A percentile compares a stretch with the other conserved stretches of the same genome.
Conservation (phyloP, 768 basidiomycete genomes). For the Suillus fuscotomentosus region DNA sequence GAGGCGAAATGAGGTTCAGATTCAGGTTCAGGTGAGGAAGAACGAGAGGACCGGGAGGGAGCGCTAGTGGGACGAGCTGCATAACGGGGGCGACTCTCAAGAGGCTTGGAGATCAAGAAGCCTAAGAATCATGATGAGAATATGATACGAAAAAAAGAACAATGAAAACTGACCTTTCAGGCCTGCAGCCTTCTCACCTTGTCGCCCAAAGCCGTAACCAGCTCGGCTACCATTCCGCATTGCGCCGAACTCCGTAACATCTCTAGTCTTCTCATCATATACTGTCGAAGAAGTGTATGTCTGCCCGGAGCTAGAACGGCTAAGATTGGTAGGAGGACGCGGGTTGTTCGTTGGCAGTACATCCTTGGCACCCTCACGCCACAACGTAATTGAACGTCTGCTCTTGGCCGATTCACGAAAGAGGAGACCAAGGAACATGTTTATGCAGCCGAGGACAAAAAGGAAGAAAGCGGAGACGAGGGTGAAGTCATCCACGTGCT, state of each 20-base stretch:
- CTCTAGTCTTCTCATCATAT: constrained; percentile 28
- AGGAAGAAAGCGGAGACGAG: constrained; percentile 91
- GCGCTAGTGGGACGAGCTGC: constrained; percentile 36
- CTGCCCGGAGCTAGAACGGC: constrained; percentile 22
- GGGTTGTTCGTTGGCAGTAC: constrained; percentile 50
- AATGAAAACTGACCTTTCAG: constrained; percentile 43
- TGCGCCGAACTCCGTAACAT: constrained; percentile 20
- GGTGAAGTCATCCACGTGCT: constrained; percentile 83
- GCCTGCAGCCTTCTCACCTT: constrained; percentile 72
- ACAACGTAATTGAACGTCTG: constrained; percentile 62
- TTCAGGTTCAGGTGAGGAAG: constrained; percentile 12
- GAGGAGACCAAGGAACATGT: constrained; percentile 75
- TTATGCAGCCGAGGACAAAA: constrained; percentile 87
- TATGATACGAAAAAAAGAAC: too few relatives aligned
- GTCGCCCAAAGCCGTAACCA: constrained; percentile 77
- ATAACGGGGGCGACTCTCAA: constrained; percentile 63
- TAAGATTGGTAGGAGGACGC: constrained; percentile 18
- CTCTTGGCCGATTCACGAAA: constrained; percentile 62
- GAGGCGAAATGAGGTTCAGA: constrained; percentile 24
- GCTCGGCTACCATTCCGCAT: constrained; percentile 34
- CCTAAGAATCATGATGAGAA: constrained; percentile 29
- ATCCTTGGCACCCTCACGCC: constrained; percentile 53
- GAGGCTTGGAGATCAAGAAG: constrained; percentile 58
- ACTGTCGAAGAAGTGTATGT: constrained; percentile 26
- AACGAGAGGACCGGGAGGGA: constrained; percentile 18